Evolutionary conservation across 805 yeast genomes (phyloP), one percentile per base, ranked within the genome.

Genomic region (Candida sphagnicola): DNA sequence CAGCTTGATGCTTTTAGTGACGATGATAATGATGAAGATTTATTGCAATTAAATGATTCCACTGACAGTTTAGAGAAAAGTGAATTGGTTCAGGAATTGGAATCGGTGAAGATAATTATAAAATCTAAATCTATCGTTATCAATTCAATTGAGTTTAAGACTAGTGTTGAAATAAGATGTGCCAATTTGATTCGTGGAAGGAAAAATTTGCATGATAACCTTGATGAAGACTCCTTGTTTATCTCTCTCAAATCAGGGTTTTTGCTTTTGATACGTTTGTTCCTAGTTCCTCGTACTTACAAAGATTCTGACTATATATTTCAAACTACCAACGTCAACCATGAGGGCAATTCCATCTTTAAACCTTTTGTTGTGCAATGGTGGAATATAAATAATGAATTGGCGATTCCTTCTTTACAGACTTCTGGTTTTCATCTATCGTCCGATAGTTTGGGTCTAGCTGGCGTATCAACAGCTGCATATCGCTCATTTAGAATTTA

Each of bases 361-460:
- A 60, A 59, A 28, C 78, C 78, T 1, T 69, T 64, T 43, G 67
- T 69, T 8, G 74, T 73, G 0, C 78, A 74, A 44, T 72, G 77
- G 77, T 74, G 78, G 78, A 63, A 57, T 40, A 44, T 52, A 5
- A 23, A 28, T 16, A 26, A 38, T 15, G 29, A 26, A 5, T 26
- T 26, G 15, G 6, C 29, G 8, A 13, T 26, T n/a, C 54, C 51
- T 18, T 41, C 50, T 32, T 46, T 40, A 18, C 49, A 43, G 23
- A 46, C 48, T 5, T 44, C 66, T 2, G 70, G 71, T 2, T 40
- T 40, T 28, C 48, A 54, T 3, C 44, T 72, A 14, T 28, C 50
- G 1, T 50, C 72, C 0, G 75, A 73, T 40, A 34, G 53, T 0
- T 53, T 67, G 0, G 76, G 78, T 0, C 43, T 54, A 6, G 58